Conservation (phyloP, 495 filamentous ascomycete genomes). For the Letharia lupina region DNA sequence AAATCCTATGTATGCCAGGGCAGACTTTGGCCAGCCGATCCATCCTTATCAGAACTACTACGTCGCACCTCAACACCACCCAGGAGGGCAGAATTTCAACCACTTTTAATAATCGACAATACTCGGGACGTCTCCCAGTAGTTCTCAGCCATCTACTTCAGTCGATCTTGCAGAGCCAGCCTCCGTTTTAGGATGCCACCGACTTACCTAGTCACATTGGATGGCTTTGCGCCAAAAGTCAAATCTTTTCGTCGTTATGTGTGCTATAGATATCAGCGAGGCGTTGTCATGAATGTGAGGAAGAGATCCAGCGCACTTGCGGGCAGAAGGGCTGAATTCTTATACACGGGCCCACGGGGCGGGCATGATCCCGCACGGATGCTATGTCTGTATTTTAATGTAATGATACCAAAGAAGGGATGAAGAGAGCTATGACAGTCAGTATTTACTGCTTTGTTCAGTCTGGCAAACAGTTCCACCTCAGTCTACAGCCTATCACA, state of each 20-base stretch:
- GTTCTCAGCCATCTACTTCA: not conserved
- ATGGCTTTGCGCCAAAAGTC: not conserved
- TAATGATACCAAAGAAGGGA: constrained; percentile 5
- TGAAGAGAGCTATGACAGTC: not conserved
- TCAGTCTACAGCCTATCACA: not conserved
- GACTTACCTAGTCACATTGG: not conserved
- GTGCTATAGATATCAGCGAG: constrained; percentile 15
- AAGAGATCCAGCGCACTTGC: not conserved
- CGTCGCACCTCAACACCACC: constrained; percentile 35
- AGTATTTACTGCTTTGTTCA: not conserved
- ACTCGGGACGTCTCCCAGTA: not conserved
- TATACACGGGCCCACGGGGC: not conserved
- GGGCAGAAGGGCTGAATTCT: not conserved
- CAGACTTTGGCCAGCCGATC: constrained; percentile 63
- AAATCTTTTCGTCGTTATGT: not conserved
- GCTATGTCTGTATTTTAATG: constrained; percentile 10
- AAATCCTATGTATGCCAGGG: constrained; percentile 57
- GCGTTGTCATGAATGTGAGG: constrained; percentile 6
- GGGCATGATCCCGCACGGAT: constrained; percentile 1
- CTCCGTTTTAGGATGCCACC: not conserved
- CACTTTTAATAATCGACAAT: constrained; percentile 4
- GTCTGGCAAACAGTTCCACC: not conserved
- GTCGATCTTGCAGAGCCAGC: not conserved
- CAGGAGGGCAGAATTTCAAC: constrained; percentile 14
- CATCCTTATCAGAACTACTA: constrained; percentile 70